Conservation (phyloP, 306 rosid species). For the Trichosanthes truncata region DNA sequence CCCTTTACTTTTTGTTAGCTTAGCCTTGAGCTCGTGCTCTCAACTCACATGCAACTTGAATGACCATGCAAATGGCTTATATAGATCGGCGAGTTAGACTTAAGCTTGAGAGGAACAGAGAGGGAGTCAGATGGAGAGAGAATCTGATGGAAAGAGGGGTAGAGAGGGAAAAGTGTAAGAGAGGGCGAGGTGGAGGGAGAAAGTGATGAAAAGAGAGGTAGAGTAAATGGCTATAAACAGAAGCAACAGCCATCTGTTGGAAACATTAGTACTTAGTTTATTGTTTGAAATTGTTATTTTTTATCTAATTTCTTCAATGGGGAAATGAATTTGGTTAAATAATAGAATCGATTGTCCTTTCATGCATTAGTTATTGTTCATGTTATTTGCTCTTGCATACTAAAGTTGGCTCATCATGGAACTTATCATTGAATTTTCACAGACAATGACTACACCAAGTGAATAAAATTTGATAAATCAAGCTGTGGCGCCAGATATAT, state of each 20-base stretch:
- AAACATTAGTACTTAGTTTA: neutral
- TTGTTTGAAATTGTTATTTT: neutral
- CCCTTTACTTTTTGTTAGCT: neutral
- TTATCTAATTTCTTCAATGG: neutral
- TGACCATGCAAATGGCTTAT: neutral
- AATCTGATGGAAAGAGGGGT: neutral
- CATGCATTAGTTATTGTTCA: neutral
- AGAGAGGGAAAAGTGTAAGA: neutral
- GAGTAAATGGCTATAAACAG: neutral
- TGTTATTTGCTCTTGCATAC: neutral
- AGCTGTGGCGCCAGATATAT: neutral
- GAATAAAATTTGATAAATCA: neutral
- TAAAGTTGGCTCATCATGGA: neutral
- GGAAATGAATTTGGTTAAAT: neutral
- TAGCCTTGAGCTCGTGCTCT: neutral
- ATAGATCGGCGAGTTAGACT: neutral
- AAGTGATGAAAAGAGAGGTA: neutral
- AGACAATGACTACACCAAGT: neutral
- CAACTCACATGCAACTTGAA: neutral
- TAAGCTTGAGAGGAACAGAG: neutral
- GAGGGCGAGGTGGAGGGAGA: neutral
- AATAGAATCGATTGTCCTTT: neutral
- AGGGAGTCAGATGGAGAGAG: neutral
- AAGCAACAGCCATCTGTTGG: neutral
- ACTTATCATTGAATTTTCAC: neutral